Evolutionary conservation across 305 asterid genomes (phyloP).

Genomic region (Fraxinus platypoda): DNA sequence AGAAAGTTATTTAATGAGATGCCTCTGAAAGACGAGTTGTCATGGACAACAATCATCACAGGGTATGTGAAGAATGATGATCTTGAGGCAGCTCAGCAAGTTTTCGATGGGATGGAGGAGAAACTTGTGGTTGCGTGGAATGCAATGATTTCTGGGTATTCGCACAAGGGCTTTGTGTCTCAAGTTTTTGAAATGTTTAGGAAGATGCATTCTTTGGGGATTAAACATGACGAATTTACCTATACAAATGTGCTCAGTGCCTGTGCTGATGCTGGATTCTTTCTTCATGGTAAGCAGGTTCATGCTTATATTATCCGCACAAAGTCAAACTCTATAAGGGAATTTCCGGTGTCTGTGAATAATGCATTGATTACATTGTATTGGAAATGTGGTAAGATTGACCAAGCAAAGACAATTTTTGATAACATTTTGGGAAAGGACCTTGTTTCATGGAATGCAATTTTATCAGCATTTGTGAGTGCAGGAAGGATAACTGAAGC

Average conservation of each 20-base stretch:
- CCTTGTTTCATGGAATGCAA: conserved; percentile 77
- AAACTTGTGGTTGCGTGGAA: conserved; percentile 86
- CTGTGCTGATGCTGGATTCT: conserved; percentile 64
- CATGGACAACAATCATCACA: conserved; percentile 87
- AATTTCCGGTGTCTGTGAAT: conserved; percentile 58
- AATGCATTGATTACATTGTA: conserved; percentile 79
- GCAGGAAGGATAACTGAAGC: conserved; percentile 57
- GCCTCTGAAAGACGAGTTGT: conserved; percentile 62
- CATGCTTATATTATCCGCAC: conserved; percentile 67
- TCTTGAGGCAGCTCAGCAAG: conserved; percentile 62
- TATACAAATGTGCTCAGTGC: conserved; percentile 73
- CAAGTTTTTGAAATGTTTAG: conserved; percentile 67
- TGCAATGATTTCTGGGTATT: conserved; percentile 87
- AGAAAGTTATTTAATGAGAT: conserved; percentile 70
- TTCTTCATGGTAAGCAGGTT: conserved; percentile 73
- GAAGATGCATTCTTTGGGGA: conserved; percentile 56
- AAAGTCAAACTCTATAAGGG: conserved; percentile 40
- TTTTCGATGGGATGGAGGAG: conserved; percentile 73
- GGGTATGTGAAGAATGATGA: conserved; percentile 77
- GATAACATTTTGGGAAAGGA: conserved; percentile 52
- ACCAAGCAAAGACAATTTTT: conserved; percentile 61
- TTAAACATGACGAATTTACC: conserved; percentile 70
- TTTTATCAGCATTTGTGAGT: conserved; percentile 70
- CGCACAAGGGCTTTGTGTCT: conserved; percentile 56
- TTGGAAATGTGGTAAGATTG: conserved; percentile 69